These are phyloP conservation scores for Spinacia oleracea DNA, from an alignment of 179 eudicot species.

Conservation along the genomic window DNA sequence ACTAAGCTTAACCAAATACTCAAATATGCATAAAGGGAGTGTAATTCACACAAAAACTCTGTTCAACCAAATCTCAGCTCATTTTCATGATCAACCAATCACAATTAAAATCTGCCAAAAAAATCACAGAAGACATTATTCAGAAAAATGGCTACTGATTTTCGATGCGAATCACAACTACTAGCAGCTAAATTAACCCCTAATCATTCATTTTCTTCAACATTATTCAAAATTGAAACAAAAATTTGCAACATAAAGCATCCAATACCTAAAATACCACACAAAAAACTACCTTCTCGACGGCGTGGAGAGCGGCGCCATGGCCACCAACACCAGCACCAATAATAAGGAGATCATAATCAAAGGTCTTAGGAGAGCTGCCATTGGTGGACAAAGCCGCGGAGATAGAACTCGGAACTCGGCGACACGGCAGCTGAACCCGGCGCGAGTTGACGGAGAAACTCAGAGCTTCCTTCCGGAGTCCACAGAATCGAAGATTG, in stretches of 20 bases:
- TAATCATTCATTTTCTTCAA: neutral
- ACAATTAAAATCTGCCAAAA: too few species aligned
- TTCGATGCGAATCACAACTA: neutral
- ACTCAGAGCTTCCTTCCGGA: conserved; percentile 50
- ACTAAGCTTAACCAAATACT: neutral
- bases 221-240: neutral
- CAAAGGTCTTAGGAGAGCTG: conserved; percentile 51
- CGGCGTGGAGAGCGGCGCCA: conserved; percentile 98
- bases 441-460: conserved; percentile 30
- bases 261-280: neutral
- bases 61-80: neutral
- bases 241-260: neutral
- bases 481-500: conserved; percentile 79
- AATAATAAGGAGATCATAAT: conserved; percentile 85
- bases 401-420: conserved; percentile 28
- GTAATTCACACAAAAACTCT: too few species aligned
- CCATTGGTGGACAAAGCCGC: conserved; percentile 51
- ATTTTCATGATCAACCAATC: conserved; percentile 1
- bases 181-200: neutral
- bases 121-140: neutral
- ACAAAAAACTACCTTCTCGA: conserved; percentile 71
- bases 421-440: conserved; percentile 21
- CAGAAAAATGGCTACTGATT: too few species aligned
- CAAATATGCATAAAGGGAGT: neutral
- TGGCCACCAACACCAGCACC: conserved; percentile 99